Base-by-base conservation (phyloP, 441 rosid genomes). In the Corymbia citriodora region DNA sequence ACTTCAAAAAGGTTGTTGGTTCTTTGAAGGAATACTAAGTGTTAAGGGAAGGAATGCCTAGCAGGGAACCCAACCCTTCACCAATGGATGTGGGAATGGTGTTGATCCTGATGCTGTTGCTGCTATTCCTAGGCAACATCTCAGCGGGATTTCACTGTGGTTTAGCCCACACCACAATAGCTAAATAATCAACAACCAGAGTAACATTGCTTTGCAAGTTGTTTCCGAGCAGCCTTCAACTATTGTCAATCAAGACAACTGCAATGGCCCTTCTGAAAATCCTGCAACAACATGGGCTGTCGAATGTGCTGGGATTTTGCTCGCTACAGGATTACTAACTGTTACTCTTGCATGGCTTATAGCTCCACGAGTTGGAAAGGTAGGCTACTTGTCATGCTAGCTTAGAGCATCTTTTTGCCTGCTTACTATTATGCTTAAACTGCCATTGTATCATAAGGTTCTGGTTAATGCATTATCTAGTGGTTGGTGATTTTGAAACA, bases 321-420 rank as follows among this genome's bases (percentile, higher is more conserved):
- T 98, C 9, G 99, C 99, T 86, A 96, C 99, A 2, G 99, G 99
- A 70, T 89, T 98, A 65, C 97, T 97, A 85, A 97, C 99, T 25
- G 97, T 96, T 63, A 96, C 99, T 85, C 94, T 98, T 89, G 98
- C 99, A 59, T 98, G 99, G 98, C 96, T 98, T 72, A 96, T 98
- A 92, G 99, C 99, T 90, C 99, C 99, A 55, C 99, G 94, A 83
- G 99, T 98, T 63, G 99, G 99, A 88, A 97, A 98, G 97, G 99
- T 98, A 92, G 52, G 36, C 25, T 87, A 59, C 63, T 36, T 53
- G 40, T 52, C 40, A 53, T 53, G 57, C 87, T 17, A 53, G 72
- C 52, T 50, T 36, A 1, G 40, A 90, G 85, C 54, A 40, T 23
- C 88, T 33, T 54, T 54, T 33, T 49, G 55, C 29, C 88, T 55